These are phyloP conservation scores for Fibroporia radiculosa DNA, from an alignment of 768 basidiomycete genomes.

Conservation along the genomic window DNA sequence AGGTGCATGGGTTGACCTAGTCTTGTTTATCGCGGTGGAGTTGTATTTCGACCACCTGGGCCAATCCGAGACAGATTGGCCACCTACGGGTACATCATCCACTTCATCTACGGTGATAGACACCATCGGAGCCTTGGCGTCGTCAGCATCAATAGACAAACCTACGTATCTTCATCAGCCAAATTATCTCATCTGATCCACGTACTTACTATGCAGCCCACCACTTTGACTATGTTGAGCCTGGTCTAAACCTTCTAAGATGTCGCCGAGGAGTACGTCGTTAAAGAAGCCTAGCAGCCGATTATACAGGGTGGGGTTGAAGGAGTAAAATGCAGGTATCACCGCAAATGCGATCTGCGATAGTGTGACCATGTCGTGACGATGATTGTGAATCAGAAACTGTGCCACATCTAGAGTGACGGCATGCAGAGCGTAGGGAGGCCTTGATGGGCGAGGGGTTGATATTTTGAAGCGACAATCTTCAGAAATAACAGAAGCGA, in stretches of 20 bases:
- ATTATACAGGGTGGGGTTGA: constrained; percentile 51
- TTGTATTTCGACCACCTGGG: constrained; percentile 15
- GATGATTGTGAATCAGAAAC: constrained; percentile 50
- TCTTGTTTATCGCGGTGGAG: constrained; percentile 5
- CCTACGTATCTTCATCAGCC: neutral
- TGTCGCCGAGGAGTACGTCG: constrained; percentile 44
- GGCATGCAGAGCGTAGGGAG: constrained; percentile 72
- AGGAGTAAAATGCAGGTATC: constrained; percentile 70
- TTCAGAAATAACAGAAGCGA: constrained; percentile 57
- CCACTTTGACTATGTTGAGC: constrained; percentile 14
- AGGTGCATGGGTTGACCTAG: constrained; percentile 47
- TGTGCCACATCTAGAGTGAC: constrained; percentile 65
- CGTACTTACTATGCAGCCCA: neutral
- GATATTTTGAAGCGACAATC: constrained; percentile 65
- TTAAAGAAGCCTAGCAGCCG: constrained; percentile 67
- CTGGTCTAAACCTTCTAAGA: constrained; percentile 40
- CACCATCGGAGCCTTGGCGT: constrained; percentile 30
- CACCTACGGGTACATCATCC: constrained; percentile 18
- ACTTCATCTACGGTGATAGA: constrained; percentile 58
- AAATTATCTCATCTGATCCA: neutral
- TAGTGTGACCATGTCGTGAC: constrained; percentile 41
- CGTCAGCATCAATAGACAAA: neutral
- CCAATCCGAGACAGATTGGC: constrained; percentile 12
- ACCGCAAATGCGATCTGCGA: constrained; percentile 60
- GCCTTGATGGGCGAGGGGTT: constrained; percentile 52